phyloP scores from a whole-genome alignment of 2,329 filamentous ascomycete genomes.

The Epichloe scottii region DNA sequence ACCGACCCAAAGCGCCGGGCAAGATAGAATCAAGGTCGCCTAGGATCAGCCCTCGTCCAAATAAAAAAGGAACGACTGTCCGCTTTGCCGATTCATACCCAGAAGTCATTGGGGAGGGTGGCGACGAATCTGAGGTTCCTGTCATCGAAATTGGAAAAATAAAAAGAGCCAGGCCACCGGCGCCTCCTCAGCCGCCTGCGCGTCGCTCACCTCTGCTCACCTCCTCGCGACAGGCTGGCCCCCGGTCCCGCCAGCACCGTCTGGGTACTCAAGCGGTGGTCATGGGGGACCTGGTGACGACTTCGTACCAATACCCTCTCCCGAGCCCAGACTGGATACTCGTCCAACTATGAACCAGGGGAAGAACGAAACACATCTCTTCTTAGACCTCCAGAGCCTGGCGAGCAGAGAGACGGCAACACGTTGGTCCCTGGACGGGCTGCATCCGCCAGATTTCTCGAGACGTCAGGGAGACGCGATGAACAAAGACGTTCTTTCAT shows the following conservation, averaged over 20 bases:
- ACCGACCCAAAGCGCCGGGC: conserved; percentile 26
- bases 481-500: conserved; percentile 46
- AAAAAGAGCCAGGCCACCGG: conserved; percentile 29
- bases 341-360: conserved; percentile 19
- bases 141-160: conserved; percentile 56
- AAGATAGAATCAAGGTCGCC: conserved; percentile 31
- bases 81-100: conserved; percentile 61
- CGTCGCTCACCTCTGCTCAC: conserved; percentile 2
- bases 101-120: conserved; percentile 80
- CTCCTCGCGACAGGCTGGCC: not conserved
- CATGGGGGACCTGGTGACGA: conserved; percentile 20
- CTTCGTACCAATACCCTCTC: conserved; percentile 43
- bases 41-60: conserved; percentile 30
- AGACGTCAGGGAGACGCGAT: conserved; percentile 29
- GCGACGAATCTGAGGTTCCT: conserved; percentile 69
- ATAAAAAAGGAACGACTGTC: conserved; percentile 59
- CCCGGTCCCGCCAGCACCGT: conserved; percentile 1
- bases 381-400: not conserved
- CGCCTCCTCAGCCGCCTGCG: conserved; percentile 12
- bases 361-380: conserved; percentile 1
- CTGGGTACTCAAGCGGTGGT: conserved; percentile 1
- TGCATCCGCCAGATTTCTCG: conserved; percentile 29
- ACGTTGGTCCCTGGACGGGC: conserved; percentile 20
- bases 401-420: conserved; percentile 4
- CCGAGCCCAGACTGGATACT: conserved; percentile 45